These are phyloP conservation scores for Austroboletus niveus DNA, from an alignment of 1,284 basidiomycete genomes.

Conservation along the genomic window DNA sequence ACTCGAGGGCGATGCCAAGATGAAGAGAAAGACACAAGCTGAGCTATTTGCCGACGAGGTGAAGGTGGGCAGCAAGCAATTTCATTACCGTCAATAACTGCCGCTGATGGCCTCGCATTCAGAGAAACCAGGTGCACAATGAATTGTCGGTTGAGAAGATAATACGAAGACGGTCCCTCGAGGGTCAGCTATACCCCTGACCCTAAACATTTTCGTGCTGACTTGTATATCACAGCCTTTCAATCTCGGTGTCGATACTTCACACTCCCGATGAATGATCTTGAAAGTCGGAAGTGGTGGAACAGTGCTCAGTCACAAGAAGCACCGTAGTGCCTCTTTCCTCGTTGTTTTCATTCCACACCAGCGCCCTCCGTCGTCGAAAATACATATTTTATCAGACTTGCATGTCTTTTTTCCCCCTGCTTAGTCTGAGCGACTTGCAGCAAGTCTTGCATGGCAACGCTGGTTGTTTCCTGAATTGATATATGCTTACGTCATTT, in stretches of 20 bases:
- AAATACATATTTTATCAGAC: constrained; percentile 10
- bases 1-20: constrained; percentile 42
- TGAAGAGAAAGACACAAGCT: constrained; percentile 50
- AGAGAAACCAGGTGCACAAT: constrained; percentile 80
- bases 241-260: constrained; percentile 82
- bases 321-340: constrained; percentile 30
- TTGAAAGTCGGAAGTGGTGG: constrained; percentile 70
- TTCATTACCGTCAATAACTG: constrained; percentile 29
- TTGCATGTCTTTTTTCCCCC: constrained; percentile 7
- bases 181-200: constrained; percentile 52
- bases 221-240: constrained; percentile 57
- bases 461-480: not conserved
- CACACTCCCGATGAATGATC: constrained; percentile 60
- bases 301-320: constrained; percentile 44
- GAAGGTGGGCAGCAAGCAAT: constrained; percentile 49
- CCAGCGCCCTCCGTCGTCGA: constrained; percentile 10
- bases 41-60: constrained; percentile 71
- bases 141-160: constrained; percentile 81
- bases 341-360: constrained; percentile 32
- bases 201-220: constrained; percentile 13
- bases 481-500: constrained; percentile 24
- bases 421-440: constrained; percentile 4
- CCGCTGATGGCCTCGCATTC: constrained; percentile 26
- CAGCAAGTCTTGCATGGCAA: not conserved
- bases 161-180: constrained; percentile 71